These are phyloP conservation scores for Trichoderma sp. DNA, from an alignment of 2,329 filamentous ascomycete genomes.

Conservation along the genomic window DNA sequence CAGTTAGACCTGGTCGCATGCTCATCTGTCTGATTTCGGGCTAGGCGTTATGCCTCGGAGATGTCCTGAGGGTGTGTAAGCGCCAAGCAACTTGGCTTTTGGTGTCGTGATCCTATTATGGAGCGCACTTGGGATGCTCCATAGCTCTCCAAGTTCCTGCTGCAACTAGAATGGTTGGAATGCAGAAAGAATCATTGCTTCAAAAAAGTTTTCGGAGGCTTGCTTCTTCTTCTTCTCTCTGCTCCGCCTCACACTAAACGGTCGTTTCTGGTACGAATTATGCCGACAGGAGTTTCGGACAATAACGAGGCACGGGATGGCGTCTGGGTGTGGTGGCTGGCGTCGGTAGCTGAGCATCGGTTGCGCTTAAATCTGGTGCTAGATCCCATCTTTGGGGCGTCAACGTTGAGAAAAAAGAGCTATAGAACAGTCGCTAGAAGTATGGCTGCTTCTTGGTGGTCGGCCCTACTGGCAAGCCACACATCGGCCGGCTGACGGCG, in stretches of 20 bases:
- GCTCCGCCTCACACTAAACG: neutral
- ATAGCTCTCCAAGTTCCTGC: neutral
- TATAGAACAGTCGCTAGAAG: neutral
- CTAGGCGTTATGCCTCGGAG: neutral
- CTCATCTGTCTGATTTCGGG: neutral
- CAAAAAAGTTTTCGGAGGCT: neutral
- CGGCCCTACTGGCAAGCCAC: conserved; percentile 12
- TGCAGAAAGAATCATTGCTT: neutral
- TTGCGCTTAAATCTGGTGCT: neutral
- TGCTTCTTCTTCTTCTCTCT: neutral
- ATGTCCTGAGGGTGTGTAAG: neutral
- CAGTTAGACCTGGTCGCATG: neutral
- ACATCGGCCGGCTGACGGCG: neutral
- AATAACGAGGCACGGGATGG: neutral
- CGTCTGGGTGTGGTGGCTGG: neutral
- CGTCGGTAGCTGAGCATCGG: neutral
- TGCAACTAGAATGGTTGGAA: neutral
- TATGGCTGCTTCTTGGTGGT: neutral
- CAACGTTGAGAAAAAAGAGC: neutral
- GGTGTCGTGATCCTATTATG: conserved; percentile 6
- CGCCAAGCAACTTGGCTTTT: conserved; percentile 7
- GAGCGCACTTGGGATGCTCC: neutral
- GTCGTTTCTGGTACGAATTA: neutral
- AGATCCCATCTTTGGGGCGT: neutral
- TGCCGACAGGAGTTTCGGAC: neutral